Evolutionary conservation across 257 asterid genomes (phyloP).

Genomic region (Solanum ossicruentum): DNA sequence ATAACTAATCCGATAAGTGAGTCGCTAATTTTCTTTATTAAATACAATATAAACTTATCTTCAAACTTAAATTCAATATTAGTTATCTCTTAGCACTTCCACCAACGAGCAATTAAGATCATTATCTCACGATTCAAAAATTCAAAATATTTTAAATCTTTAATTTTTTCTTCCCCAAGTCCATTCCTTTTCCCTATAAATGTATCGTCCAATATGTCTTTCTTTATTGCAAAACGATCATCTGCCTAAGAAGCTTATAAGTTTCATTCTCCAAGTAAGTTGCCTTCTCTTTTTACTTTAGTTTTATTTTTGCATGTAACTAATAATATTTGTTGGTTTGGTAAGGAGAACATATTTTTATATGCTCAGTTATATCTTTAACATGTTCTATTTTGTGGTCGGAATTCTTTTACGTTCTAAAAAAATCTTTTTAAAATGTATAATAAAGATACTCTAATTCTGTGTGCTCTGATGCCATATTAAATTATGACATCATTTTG

Average conservation of each 20-base stretch:
- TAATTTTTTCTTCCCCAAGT: background rate
- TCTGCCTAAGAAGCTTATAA: background rate
- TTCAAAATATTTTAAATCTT: background rate
- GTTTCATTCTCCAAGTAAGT: background rate
- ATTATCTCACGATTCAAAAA: background rate
- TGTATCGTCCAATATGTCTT: constrained; percentile 18
- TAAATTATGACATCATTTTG: no score
- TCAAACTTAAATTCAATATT: background rate
- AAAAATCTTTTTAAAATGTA: background rate
- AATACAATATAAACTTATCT: background rate
- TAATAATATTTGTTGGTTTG: background rate
- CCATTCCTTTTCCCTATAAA: constrained; percentile 10
- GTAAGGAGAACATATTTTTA: background rate
- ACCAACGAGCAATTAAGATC: background rate
- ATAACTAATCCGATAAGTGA: background rate
- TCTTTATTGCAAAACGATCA: constrained; percentile 9
- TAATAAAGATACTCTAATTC: background rate
- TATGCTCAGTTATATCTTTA: background rate
- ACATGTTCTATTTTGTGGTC: background rate
- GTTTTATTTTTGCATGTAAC: background rate
- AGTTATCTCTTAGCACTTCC: background rate
- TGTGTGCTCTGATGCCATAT: background rate
- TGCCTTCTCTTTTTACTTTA: background rate
- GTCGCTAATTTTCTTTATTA: background rate
- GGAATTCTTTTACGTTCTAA: background rate